These are phyloP conservation scores for Leccinum uliginosum DNA, from an alignment of 768 basidiomycete genomes.

Conservation along the genomic window DNA sequence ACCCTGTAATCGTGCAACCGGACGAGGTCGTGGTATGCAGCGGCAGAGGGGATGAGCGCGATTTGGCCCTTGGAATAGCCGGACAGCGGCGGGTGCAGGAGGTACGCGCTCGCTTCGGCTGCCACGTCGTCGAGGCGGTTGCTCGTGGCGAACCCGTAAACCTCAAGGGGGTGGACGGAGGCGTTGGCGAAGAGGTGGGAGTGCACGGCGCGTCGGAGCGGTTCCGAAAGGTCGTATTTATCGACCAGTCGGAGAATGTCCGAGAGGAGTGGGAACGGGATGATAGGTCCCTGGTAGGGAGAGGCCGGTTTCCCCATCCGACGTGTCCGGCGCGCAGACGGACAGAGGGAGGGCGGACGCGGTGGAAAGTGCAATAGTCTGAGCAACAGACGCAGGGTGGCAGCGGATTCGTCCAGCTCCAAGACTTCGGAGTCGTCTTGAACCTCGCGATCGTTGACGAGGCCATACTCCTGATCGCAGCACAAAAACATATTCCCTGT, in stretches of 20 bases:
- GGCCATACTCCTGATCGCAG: constrained; percentile 37
- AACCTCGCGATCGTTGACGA: constrained; percentile 7
- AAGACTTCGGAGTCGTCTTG: constrained; percentile 34
- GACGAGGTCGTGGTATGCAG: constrained; percentile 61
- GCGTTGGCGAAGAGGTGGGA: constrained; percentile 55
- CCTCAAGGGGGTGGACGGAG: constrained; percentile 46
- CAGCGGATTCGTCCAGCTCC: constrained; percentile 52
- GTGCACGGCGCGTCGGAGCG: constrained; percentile 40
- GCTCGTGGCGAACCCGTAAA: constrained; percentile 53
- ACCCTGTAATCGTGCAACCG: constrained; percentile 56
- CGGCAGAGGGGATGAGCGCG: constrained; percentile 48
- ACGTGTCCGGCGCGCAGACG: constrained; percentile 22
- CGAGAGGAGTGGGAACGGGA: constrained; percentile 63
- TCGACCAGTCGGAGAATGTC: constrained; percentile 55
- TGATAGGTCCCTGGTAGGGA: constrained; percentile 39
- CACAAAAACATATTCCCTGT: constrained; percentile 67
- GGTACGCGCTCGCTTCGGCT: constrained; percentile 52
- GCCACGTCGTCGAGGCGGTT: constrained; percentile 46
- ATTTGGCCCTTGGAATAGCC: constrained; percentile 51
- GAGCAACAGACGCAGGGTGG: constrained; percentile 47
- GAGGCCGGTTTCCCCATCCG: constrained; percentile 31
- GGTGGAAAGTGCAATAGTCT: constrained; percentile 55
- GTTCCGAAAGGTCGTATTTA: constrained; percentile 56
- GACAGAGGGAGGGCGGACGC: constrained; percentile 36
- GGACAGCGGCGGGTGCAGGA: constrained; percentile 50